phyloP scores from a whole-genome alignment of 306 rosid species.

The Castanospermum australe region DNA sequence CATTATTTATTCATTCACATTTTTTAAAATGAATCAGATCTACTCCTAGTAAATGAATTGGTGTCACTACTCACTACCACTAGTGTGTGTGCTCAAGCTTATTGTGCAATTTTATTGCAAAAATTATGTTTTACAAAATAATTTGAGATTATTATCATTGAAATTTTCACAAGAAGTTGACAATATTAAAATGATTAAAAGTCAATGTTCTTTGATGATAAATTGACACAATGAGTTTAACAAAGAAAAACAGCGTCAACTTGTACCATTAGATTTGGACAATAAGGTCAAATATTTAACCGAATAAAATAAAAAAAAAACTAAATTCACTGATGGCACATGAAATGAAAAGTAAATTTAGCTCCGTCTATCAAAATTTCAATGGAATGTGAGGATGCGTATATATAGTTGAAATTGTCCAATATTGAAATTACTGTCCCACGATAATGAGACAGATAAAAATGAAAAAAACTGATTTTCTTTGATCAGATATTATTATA shows the following conservation, averaged over 20 bases:
- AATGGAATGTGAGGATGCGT: not conserved
- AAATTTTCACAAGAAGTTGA: not conserved
- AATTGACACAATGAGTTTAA: not conserved
- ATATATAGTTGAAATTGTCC: not conserved
- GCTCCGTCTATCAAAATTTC: no score
- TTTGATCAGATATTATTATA: not conserved
- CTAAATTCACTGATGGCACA: not conserved
- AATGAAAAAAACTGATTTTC: not conserved
- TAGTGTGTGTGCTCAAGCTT: not conserved
- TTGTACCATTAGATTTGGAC: not conserved
- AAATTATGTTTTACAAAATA: not conserved
- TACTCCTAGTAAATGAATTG: not conserved
- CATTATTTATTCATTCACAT: no score
- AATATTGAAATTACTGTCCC: not conserved
- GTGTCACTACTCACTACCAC: conserved; percentile 5
- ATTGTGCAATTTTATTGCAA: not conserved
- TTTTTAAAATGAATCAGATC: conserved; percentile 15
- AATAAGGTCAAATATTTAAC: not conserved
- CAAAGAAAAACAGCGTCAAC: not conserved
- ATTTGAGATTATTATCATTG: not conserved
- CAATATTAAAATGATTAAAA: not conserved
- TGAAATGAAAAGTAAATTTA: not conserved
- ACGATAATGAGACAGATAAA: not conserved
- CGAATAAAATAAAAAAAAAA: not conserved
- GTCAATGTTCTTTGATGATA: not conserved